Base-by-base conservation (phyloP, 2,329 filamentous ascomycete species). In the Alternaria atra region DNA sequence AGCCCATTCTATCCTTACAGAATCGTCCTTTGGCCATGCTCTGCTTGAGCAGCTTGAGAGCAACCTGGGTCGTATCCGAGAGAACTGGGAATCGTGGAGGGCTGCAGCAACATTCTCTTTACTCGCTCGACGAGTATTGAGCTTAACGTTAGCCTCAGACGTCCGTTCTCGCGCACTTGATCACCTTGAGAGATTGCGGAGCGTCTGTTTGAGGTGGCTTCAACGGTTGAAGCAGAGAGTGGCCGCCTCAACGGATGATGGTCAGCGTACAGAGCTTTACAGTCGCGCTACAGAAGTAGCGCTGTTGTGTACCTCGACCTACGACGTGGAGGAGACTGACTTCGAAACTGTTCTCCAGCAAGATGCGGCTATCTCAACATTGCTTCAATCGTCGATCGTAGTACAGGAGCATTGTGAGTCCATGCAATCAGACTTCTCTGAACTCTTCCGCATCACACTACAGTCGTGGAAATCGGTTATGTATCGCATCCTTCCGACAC, bases 121-220 rank as follows among this genome's bases (percentile, higher is more conserved):
- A 3, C 64, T 88, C 2, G 66, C 79, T 2, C 69, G 77, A n/a
- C 76, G 84, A 10, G 32, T 86, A 0, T 65, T 86, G 3, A 82
- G 82, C 0, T 56, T 86, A 1, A 74, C 79, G 0, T 13, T 47
- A 3, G 67, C 65, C 0, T 13, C 43, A 1, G 52, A 30, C 0
- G 64, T 82, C 10, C 67, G 64, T 3, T 15, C 60, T 0, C 43
- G 51, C 0, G 78, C 78, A 34, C 55, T 83, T 0, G 25, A 29
- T 0, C 75, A 77, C 56, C 70, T 86, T 4, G 34, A 54, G 0
- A 35, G 59, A 9, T 64, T 77, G 10, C 78, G 84, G 2, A 1
- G 44, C 0, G 74, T 80, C 1, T 72, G 77, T 1, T 65, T 82
- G 3, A 8, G n/a, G 4, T 87, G 84, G 84, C 65, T 80, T 1